These are phyloP conservation scores for Backusella macrospora DNA, from an alignment of 192 early-diverging fungal species.

Conservation along the genomic window DNA sequence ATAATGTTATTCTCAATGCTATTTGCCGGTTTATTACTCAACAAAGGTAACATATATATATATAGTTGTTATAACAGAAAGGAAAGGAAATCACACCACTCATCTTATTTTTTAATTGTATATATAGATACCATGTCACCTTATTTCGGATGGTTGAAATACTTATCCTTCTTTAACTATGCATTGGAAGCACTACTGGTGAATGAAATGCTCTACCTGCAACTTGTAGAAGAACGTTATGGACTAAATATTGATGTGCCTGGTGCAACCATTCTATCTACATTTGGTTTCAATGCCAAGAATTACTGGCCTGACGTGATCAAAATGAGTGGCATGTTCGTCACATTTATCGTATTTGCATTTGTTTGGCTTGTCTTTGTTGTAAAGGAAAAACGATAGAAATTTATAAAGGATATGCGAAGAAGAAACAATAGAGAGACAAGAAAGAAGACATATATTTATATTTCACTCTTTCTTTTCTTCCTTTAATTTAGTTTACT, in stretches of 20 bases:
- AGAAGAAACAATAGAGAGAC: neutral
- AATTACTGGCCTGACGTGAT: constrained; percentile 84
- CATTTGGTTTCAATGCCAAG: constrained; percentile 84
- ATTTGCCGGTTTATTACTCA: constrained; percentile 88
- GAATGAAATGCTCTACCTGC: constrained; percentile 85
- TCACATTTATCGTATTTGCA: constrained; percentile 64
- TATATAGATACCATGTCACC: constrained; percentile 73
- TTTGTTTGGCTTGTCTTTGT: constrained; percentile 78
- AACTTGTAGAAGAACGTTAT: constrained; percentile 77
- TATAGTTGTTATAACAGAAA: neutral
- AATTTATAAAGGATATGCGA: neutral
- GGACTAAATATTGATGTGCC: constrained; percentile 85
- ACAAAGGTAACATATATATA: constrained; percentile 65
- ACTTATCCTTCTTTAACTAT: constrained; percentile 86
- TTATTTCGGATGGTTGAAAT: constrained; percentile 64
- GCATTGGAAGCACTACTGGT: constrained; percentile 89
- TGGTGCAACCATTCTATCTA: constrained; percentile 81
- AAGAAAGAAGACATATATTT: neutral
- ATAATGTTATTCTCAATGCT: constrained; percentile 87
- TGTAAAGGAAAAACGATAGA: constrained; percentile 81
- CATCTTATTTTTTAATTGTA: neutral
- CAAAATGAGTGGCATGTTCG: constrained; percentile 60
- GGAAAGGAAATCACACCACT: neutral
- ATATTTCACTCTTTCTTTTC: neutral
- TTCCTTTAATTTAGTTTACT: neutral